These are phyloP conservation scores for Colletotrichum abscissum DNA, from an alignment of 2,329 filamentous ascomycete genomes.

Conservation along the genomic window DNA sequence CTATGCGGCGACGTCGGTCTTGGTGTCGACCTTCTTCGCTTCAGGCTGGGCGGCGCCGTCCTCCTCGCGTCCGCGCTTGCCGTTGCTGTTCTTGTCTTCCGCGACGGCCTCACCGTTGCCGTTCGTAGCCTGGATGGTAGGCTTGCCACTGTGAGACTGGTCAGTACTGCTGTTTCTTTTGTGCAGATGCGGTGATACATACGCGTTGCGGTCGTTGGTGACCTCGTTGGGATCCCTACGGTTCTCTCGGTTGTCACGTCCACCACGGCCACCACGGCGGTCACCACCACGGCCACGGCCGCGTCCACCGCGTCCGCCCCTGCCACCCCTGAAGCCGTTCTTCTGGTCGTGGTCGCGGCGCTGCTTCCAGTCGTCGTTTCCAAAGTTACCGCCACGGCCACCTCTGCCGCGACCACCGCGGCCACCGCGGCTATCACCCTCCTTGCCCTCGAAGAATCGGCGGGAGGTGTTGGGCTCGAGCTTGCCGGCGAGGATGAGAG, in stretches of 20 bases:
- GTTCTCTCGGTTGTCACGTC: conserved; percentile 50
- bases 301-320: conserved; percentile 55
- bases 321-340: conserved; percentile 63
- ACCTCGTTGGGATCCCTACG: conserved; percentile 47
- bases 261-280: conserved; percentile 51
- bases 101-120: conserved; percentile 48
- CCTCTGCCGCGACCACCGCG: conserved; percentile 50
- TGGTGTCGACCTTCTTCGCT: conserved; percentile 72
- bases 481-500: conserved; percentile 77
- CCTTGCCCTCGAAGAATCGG: conserved; percentile 62
- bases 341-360: conserved; percentile 71
- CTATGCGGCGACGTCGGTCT: conserved; percentile 47
- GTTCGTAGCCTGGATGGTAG: conserved; percentile 58
- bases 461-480: conserved; percentile 66
- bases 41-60: conserved; percentile 59
- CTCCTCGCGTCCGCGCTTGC: conserved; percentile 68
- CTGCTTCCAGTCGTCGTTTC: conserved; percentile 71
- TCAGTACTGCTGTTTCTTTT: conserved; percentile 7
- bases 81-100: conserved; percentile 45
- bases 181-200: conserved; percentile 34
- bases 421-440: conserved; percentile 40
- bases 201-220: conserved; percentile 46
- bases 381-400: conserved; percentile 50
- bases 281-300: conserved; percentile 50
- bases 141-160: conserved; percentile 44